These are phyloP conservation scores for Calocybe gangraenosa DNA, from an alignment of 768 basidiomycete genomes.

Conservation along the genomic window DNA sequence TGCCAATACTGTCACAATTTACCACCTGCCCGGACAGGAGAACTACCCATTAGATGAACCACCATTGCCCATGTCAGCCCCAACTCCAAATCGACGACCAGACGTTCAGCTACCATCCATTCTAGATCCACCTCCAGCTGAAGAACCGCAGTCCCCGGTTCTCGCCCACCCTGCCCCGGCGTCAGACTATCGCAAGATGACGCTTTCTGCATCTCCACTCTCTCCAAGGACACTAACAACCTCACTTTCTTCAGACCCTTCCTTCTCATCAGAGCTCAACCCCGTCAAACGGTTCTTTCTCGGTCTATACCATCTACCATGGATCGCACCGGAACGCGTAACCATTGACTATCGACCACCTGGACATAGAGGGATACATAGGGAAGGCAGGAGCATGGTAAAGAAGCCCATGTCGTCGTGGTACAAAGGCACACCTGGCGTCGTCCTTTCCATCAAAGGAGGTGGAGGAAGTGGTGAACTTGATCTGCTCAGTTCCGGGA, in stretches of 20 bases:
- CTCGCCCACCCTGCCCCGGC: conserved; percentile 28
- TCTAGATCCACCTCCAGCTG: conserved; percentile 3
- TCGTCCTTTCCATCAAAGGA: conserved; percentile 18
- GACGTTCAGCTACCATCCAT: conserved; percentile 1
- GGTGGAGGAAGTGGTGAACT: conserved; percentile 21
- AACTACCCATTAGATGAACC: conserved; percentile 4
- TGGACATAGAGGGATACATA: conserved; percentile 16
- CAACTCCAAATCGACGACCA: conserved; percentile 11
- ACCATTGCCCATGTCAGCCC: conserved; percentile 7
- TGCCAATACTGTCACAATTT: conserved; percentile 16
- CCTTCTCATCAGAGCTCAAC: conserved; percentile 31
- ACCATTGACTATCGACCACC: conserved; percentile 42
- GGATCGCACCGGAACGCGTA: conserved; percentile 41
- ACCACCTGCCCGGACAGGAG: conserved; percentile 15
- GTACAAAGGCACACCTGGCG: conserved; percentile 26
- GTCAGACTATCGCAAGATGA: conserved; percentile 36
- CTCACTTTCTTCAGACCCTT: conserved; percentile 28
- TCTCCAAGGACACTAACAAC: conserved; percentile 18
- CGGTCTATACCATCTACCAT: conserved; percentile 39
- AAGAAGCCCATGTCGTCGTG: conserved; percentile 30
- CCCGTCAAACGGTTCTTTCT: conserved; percentile 40
- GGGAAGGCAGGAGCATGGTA: conserved; percentile 12
- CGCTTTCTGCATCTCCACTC: conserved; percentile 21
- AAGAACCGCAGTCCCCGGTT: conserved; percentile 23
- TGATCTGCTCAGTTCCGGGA: conserved; percentile 30